A percentile compares a stretch with the other conserved stretches of the same genome.
Evolutionary conservation across 257 asterid genomes (phyloP).

Genomic region (Solanum tacnaense): DNA sequence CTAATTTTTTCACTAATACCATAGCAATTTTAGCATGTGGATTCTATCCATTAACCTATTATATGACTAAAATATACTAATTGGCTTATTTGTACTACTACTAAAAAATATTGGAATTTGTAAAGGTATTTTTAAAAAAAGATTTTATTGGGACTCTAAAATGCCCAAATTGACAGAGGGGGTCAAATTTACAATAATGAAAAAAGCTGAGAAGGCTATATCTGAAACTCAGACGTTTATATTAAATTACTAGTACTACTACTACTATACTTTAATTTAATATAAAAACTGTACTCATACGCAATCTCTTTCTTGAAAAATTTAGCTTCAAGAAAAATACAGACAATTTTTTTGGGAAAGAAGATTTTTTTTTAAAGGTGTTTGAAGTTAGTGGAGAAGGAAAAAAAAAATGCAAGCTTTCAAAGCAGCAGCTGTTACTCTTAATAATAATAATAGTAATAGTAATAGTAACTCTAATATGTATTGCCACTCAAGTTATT

Average conservation of each 20-base stretch:
- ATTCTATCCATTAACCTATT: not conserved
- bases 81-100: not conserved
- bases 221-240: constrained; percentile 16
- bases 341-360: not conserved
- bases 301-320: constrained; percentile 1
- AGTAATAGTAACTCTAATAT: constrained; percentile 20
- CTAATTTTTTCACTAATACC: not conserved
- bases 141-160: constrained; percentile 9
- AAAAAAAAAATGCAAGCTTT: constrained; percentile 41
- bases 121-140: not conserved
- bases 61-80: not conserved
- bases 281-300: constrained; percentile 16
- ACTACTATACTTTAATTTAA: not conserved
- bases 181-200: constrained; percentile 29
- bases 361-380: not conserved
- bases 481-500: constrained; percentile 54
- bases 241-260: not conserved
- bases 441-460: constrained; percentile 11
- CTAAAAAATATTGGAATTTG: not conserved
- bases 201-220: constrained; percentile 15
- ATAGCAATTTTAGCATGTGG: not conserved
- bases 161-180: not conserved
- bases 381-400: not conserved
- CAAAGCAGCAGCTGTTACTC: constrained; percentile 22
- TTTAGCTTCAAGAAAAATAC: not conserved